phyloP scores from a whole-genome alignment of 2,329 filamentous ascomycete species.

The Aspergillus alliaceus region DNA sequence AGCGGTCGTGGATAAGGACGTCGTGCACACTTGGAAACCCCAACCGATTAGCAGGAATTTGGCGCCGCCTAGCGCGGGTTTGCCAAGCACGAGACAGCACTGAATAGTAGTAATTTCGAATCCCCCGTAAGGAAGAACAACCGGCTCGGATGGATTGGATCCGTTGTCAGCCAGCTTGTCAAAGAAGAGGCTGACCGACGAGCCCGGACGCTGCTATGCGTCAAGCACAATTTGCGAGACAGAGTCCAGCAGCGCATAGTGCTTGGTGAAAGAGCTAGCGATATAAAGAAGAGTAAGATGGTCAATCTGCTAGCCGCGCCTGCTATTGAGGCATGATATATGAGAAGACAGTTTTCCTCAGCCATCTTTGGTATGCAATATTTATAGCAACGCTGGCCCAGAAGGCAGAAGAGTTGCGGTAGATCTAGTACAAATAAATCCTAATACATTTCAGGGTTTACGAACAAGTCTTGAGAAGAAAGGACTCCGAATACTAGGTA shows the following conservation, averaged over 20 bases:
- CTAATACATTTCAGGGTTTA: too few species aligned
- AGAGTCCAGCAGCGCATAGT: conserved; percentile 43
- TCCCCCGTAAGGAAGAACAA: conserved; percentile 27
- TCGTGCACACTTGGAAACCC: conserved; percentile 44
- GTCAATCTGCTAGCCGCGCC: too few species aligned
- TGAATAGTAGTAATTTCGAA: conserved; percentile 41
- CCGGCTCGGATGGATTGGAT: conserved; percentile 23
- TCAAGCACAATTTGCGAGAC: conserved; percentile 39
- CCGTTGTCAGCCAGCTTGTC: conserved; percentile 23
- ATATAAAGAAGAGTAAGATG: too few species aligned
- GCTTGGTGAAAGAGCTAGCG: conserved; percentile 22
- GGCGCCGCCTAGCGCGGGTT: conserved; percentile 37
- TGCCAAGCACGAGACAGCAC: conserved; percentile 49
- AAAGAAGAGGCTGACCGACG: conserved; percentile 44
- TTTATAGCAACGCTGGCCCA: too few species aligned
- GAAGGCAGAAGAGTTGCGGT: too few species aligned
- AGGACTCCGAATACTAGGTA: too few species aligned
- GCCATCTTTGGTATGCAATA: too few species aligned
- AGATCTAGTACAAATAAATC: too few species aligned
- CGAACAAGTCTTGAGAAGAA: too few species aligned
- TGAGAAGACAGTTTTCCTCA: too few species aligned
- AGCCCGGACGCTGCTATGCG: conserved; percentile 36
- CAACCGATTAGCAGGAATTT: conserved; percentile 48
- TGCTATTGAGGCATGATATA: too few species aligned
- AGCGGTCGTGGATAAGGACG: conserved; percentile 28